Base-by-base conservation (phyloP, 1,284 basidiomycete genomes). In the Ustilago xerochloae region DNA sequence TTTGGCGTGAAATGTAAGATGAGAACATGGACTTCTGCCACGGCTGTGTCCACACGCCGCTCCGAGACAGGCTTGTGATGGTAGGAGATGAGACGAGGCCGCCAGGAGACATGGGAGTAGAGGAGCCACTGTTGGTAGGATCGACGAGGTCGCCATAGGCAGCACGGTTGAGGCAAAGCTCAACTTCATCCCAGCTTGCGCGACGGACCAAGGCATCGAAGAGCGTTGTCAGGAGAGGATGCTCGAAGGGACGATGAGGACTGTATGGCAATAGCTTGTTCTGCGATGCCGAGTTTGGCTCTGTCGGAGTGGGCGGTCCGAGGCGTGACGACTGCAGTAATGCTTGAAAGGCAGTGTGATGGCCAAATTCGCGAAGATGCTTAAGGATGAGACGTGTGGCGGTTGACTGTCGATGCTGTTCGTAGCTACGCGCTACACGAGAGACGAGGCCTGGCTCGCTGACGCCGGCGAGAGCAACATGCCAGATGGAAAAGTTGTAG, bases 361-460 rank as follows among this genome's bases (percentile, higher is more conserved):
- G 88, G 16, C 91, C 89, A 32, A 91, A 88, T 81, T 91, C 89
- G 46, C 92, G 89, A 35, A 93, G 88, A 77, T 93, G 90, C 77
- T 93, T 93, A 58, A 93, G 87, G 35, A 85, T 79, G 26, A 84
- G 73, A 33, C 81, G 80, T 0, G 74, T 68, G 5, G 81, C 75
- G 0, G 63, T 63, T 13, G 64, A 66, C 28, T 78, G 71, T 22
- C 82, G 78, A 62, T 83, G 69, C 66, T 82, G 59, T 16, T 73
- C 61, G 51, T 79, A 79, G 58, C 69, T 70, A 12, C 48, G 58
- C 28, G 64, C 49, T 9, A 78, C 76, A 16, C 67, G 50, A 6
- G 50, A 43, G 22, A 84, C 75, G 4, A 77, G 45, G 4, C 55
- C 39, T 3, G 69, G 45, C 13, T 82, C 78, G 36, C 64, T 69